Evolutionary conservation across 1,139 yeast genomes (phyloP), one percentile per base, ranked within the genome.

Genomic region (Tardiomyces digboiensis): DNA sequence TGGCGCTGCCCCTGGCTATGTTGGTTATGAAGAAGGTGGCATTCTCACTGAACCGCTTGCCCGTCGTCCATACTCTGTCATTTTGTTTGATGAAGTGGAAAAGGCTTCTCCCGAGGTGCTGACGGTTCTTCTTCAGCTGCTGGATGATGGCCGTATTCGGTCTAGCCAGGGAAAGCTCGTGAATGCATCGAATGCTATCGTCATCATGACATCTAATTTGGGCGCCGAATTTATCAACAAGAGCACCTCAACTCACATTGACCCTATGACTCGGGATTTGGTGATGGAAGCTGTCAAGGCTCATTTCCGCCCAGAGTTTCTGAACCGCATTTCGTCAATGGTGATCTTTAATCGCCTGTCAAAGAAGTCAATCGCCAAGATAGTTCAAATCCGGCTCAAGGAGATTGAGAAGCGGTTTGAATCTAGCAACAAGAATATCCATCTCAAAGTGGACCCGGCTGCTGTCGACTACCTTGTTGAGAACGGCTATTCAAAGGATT

Each of bases 21-120:
- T 91, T 56, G 99, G 99, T 38, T 91, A 86, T 62, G 97, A 89
- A 64, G 97, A 91, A 64, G 97, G 98, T 63, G 98, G 98, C 55
- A 78, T 89, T 55, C 74, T 91, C 54, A 91, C 98, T 2, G 95
- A 91, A 59, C 95, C 93, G 49, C 73, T 91, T 49, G 75, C 87
- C 49, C 78, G 97, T 61, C 81, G 84, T 51, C 98, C 99, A 44
- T 93, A 91, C 70, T 85, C 97, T 4, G 98, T 93, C 21, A 76
- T 91, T 23, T 72, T 91, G 52, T 91, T 91, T 59, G 98, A 91
- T 68, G 98, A 91, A 67, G 95, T 91, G 46, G 98, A 91, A 61
- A 91, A 91, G 67, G 99, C 98, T n/a, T 95, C 96, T 2, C 98
- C 98, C 1, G 97, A 91, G 64, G 98, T 93, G 2, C 74, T 91